Evolutionary conservation across 768 basidiomycete genomes (phyloP), one percentile per base, ranked within the genome.

Genomic region (Boletus edulis): DNA sequence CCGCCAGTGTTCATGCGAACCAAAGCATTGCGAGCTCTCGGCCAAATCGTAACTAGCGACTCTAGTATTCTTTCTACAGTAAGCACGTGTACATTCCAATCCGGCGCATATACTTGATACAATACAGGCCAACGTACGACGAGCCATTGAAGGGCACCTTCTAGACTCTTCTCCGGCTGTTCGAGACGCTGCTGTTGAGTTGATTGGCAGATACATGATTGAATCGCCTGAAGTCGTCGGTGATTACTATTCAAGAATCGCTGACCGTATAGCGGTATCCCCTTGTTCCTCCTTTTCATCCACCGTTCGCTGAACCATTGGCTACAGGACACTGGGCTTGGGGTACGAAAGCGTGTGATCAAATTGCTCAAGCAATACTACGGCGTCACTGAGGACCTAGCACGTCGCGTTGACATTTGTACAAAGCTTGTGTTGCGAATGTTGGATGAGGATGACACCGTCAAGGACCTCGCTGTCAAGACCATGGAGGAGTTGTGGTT

Each of bases 191-290:
- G 94, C 96, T 6, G 91, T 99, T 14, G 97, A 98, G 66, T 75
- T 99, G 54, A 91, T 98, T 54, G 97, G 97, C n/a, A 96, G 94
- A 73, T 96, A 98, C 64, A 87, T 98, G 77, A 83, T 94, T 35
- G 88, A 93, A 57, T 86, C 87, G 0, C 91, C 93, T 0, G 85
- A 86, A 52, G 85, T 98, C n/a, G 92, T 91, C 0, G 82, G 82
- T 4, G 85, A 94, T 62, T 98, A 98, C 73, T 96, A 95, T 64
- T 78, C 81, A 45, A 86, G 85, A 68, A 91, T 99, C 50, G 85
- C 90, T 2, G 90, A 93, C 56, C 87, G 97, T 5, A 92, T 97
- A 60, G 89, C 91, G 38, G 95, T 97, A 72, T 68, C 84, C 74
- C 1, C 32, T 18, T 37, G n/a, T 32, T 17, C 15, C 18, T 31